phyloP scores from a whole-genome alignment of 768 basidiomycete genomes.

The Omphalotus guepiniiformis region DNA sequence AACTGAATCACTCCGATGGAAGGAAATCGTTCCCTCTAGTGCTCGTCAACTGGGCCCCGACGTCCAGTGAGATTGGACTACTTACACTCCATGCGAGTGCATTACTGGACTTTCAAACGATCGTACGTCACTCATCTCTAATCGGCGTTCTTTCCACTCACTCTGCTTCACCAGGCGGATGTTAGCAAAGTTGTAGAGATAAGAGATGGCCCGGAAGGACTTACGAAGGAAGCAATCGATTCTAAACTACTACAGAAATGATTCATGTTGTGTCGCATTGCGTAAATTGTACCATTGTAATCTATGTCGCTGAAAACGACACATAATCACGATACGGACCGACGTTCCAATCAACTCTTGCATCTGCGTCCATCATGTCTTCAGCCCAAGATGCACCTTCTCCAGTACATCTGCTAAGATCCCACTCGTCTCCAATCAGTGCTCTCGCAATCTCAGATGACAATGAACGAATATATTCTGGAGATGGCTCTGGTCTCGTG shows the following conservation, averaged over 20 bases:
- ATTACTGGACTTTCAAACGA: slow-evolving; percentile 71
- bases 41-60: slow-evolving; percentile 86
- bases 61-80: slow-evolving; percentile 68
- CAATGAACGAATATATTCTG: slow-evolving; percentile 83
- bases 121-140: slow-evolving; percentile 41
- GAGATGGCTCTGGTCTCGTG: slow-evolving; percentile 76
- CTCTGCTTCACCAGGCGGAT: slow-evolving; percentile 49
- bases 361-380: slow-evolving; percentile 1
- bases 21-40: slow-evolving; percentile 82
- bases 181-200: slow-evolving; percentile 79
- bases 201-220: slow-evolving; percentile 73
- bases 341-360: too few species aligned
- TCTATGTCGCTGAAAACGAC: too few species aligned
- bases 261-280: too few species aligned
- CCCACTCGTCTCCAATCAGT: slow-evolving; percentile 62
- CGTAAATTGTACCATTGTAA: too few species aligned
- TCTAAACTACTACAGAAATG: slow-evolving; percentile 40
- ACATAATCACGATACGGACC: too few species aligned
- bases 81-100: slow-evolving; percentile 83
- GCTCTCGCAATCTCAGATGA: slow-evolving; percentile 60
- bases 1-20: slow-evolving; percentile 75
- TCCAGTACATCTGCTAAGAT: slow-evolving; percentile 73
- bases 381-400: slow-evolving; percentile 33
- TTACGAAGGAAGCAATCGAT: slow-evolving; percentile 73
- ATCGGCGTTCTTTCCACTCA: not conserved